These are phyloP conservation scores for Trichophyton simii DNA, from an alignment of 2,329 filamentous ascomycete species.

Conservation along the genomic window DNA sequence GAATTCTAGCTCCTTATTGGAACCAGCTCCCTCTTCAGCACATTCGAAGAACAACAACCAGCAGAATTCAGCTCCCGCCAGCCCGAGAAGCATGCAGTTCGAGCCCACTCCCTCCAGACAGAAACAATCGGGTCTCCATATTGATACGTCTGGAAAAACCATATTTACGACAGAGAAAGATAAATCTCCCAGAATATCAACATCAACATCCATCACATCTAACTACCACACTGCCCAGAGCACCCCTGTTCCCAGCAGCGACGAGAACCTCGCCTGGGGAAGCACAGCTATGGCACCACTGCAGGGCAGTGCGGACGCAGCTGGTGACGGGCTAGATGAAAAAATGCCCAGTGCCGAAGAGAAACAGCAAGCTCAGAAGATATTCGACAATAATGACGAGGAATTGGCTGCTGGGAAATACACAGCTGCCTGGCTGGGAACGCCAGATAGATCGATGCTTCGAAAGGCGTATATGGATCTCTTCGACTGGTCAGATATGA, in stretches of 20 bases:
- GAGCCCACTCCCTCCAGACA: neutral
- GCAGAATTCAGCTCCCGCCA: neutral
- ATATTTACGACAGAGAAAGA: neutral
- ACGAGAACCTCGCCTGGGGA: neutral
- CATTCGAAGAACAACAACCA: neutral
- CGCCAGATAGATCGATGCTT: constrained; percentile 41
- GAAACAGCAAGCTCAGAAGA: constrained; percentile 61
- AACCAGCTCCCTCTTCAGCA: neutral
- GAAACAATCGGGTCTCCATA: neutral
- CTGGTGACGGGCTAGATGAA: neutral
- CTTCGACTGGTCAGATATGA: constrained; percentile 73
- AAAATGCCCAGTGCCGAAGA: constrained; percentile 27
- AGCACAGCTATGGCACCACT: constrained; percentile 10
- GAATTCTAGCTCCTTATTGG: neutral
- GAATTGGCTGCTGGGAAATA: constrained; percentile 66
- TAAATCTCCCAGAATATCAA: constrained; percentile 22
- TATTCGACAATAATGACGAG: constrained; percentile 66
- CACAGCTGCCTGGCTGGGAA: constrained; percentile 78
- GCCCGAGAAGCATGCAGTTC: neutral
- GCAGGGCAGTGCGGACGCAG: neutral
- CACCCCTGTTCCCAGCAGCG: constrained; percentile 26
- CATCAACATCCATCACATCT: constrained; percentile 32
- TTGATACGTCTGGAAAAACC: neutral
- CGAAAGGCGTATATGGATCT: constrained; percentile 78
- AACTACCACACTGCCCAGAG: constrained; percentile 35